A percentile compares a stretch with the other conserved stretches of the same genome.
Evolutionary conservation across 768 basidiomycete genomes (phyloP).

Genomic region (Collybia mongolica): DNA sequence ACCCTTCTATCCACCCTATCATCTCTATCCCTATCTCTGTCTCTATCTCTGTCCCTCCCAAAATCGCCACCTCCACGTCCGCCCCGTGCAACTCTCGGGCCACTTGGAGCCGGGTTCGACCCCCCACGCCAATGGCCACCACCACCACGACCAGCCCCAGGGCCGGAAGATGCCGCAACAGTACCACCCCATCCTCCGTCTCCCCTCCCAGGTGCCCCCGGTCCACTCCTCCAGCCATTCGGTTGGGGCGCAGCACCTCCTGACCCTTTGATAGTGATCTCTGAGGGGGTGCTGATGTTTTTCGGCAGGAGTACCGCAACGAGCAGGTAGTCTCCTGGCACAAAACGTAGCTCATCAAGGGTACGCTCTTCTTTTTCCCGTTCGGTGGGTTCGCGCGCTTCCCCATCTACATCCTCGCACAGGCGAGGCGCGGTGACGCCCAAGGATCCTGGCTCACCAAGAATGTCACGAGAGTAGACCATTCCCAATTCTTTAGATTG

Average conservation of each 20-base stretch:
- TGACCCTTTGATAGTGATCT: slow-evolving; percentile 52
- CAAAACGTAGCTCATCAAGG: slow-evolving; percentile 75
- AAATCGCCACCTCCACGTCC: slow-evolving; percentile 27
- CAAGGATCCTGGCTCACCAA: slow-evolving; percentile 73
- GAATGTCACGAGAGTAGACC: slow-evolving; percentile 82
- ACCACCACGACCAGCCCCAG: slow-evolving; percentile 48
- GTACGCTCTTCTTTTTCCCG: slow-evolving; percentile 65
- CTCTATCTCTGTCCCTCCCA: slow-evolving; percentile 29
- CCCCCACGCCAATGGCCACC: slow-evolving; percentile 79
- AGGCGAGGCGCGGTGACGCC: slow-evolving; percentile 58
- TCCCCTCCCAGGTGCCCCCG: slow-evolving; percentile 33
- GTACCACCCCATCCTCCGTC: slow-evolving; percentile 51
- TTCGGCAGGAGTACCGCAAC: slow-evolving; percentile 78
- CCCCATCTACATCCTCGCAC: slow-evolving; percentile 45
- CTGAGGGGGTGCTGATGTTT: slow-evolving; percentile 50
- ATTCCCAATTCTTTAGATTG: slow-evolving; percentile 77
- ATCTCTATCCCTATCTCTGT: slow-evolving; percentile 33
- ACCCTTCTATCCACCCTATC: slow-evolving; percentile 37
- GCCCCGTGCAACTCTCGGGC: slow-evolving; percentile 40
- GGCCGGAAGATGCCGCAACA: slow-evolving; percentile 28
- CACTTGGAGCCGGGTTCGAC: slow-evolving; percentile 48
- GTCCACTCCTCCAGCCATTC: slow-evolving; percentile 31
- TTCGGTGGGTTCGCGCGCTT: slow-evolving; percentile 34
- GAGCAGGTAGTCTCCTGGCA: slow-evolving; percentile 79
- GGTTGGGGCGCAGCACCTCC: slow-evolving; percentile 25